Conservation (phyloP, 1,139 yeast genomes). For the Lizanozyma gosingica region DNA sequence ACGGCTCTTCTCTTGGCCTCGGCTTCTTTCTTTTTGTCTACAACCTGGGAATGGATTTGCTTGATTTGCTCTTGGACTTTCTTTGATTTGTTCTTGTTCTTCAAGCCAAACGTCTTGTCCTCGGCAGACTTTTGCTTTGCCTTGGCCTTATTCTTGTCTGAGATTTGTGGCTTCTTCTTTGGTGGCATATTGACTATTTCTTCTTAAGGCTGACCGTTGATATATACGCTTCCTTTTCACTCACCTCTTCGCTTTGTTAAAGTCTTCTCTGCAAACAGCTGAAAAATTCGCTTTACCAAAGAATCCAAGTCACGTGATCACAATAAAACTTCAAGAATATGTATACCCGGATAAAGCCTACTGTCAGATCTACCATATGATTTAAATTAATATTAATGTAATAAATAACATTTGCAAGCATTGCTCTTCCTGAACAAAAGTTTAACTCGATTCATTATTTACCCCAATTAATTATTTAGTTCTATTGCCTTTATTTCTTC, state of each 20-base stretch:
- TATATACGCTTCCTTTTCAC: neutral
- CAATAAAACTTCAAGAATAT: too few relatives aligned
- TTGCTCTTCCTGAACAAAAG: too few relatives aligned
- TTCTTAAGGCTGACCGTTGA: slow-evolving; percentile 1
- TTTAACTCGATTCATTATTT: too few relatives aligned
- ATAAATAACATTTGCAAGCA: too few relatives aligned
- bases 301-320: too few relatives aligned
- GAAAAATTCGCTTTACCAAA: too few relatives aligned
- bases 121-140: slow-evolving; percentile 65
- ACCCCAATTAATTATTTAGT: too few relatives aligned
- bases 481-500: too few relatives aligned
- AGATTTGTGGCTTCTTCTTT: slow-evolving; percentile 58
- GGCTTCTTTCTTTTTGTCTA: slow-evolving; percentile 66
- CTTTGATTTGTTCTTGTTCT: slow-evolving; percentile 86
- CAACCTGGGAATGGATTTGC: slow-evolving; percentile 49
- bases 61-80: slow-evolving; percentile 81
- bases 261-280: slow-evolving; percentile 1
- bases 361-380: too few relatives aligned
- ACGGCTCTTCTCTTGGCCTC: slow-evolving; percentile 67
- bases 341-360: too few relatives aligned
- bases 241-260: slow-evolving; percentile 4
- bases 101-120: slow-evolving; percentile 92
- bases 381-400: too few relatives aligned
- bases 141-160: slow-evolving; percentile 54
- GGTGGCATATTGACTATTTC: slow-evolving; percentile 45